These are phyloP conservation scores for Stipa capillata DNA, from an alignment of 176 grass and related monocot genomes.

Conservation along the genomic window DNA sequence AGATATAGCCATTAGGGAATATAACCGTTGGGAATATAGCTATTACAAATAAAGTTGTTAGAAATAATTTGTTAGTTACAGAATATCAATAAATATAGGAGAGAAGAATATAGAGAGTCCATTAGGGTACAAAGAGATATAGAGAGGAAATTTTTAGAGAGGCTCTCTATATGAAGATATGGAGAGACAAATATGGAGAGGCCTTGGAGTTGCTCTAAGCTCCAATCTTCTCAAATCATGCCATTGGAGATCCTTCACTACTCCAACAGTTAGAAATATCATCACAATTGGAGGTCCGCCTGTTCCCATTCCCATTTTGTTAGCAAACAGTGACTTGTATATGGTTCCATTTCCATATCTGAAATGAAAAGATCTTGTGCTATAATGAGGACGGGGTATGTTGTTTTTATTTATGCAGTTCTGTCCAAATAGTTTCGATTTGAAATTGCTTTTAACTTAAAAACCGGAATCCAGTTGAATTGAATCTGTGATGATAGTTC, in stretches of 20 bases:
- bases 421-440: not conserved
- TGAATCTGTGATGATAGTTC: not conserved
- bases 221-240: slow-evolving; percentile 15
- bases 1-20: too few relatives aligned
- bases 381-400: not conserved
- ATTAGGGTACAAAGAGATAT: too few relatives aligned
- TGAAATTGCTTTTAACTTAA: not conserved
- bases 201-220: too few relatives aligned
- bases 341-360: slow-evolving; percentile 6
- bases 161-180: too few relatives aligned
- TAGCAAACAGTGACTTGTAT: slow-evolving; percentile 28
- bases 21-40: too few relatives aligned
- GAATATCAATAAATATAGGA: too few relatives aligned
- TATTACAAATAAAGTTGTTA: too few relatives aligned
- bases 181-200: too few relatives aligned
- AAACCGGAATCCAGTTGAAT: not conserved
- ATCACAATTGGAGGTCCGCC: slow-evolving; percentile 15
- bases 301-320: slow-evolving; percentile 30
- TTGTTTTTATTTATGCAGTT: not conserved
- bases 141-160: too few relatives aligned
- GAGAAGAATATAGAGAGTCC: too few relatives aligned
- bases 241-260: slow-evolving; percentile 6
- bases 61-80: too few relatives aligned
- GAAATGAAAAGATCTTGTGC: slow-evolving; percentile 9
- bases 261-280: not conserved